These are phyloP conservation scores for Megacollybia marginata DNA, from an alignment of 768 basidiomycete species.

Conservation along the genomic window DNA sequence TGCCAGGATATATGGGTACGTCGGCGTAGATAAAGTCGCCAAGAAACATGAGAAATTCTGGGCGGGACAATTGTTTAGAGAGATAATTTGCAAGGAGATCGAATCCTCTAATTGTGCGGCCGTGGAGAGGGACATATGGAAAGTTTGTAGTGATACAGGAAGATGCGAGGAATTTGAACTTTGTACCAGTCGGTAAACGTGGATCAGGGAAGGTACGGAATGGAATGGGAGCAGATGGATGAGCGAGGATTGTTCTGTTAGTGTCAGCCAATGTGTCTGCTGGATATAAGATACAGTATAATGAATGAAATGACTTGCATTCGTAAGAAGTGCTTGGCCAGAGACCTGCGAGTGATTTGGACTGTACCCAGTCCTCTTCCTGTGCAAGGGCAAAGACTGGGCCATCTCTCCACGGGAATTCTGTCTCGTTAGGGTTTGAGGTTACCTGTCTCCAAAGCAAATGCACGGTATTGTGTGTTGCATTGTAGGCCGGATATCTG, in stretches of 20 bases:
- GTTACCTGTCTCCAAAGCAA: slow-evolving; percentile 40
- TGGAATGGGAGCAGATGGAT: slow-evolving; percentile 39
- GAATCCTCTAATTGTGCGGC: slow-evolving; percentile 52
- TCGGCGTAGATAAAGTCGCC: slow-evolving; percentile 78
- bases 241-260: slow-evolving; percentile 41
- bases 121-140: slow-evolving; percentile 54
- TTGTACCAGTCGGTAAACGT: slow-evolving; percentile 39
- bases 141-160: slow-evolving; percentile 69
- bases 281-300: background rate
- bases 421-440: slow-evolving; percentile 12
- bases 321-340: slow-evolving; percentile 68
- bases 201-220: slow-evolving; percentile 77
- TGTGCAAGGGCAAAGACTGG: slow-evolving; percentile 36
- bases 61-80: slow-evolving; percentile 16
- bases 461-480: slow-evolving; percentile 23
- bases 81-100: slow-evolving; percentile 56
- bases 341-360: slow-evolving; percentile 46
- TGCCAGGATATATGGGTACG: slow-evolving; percentile 56
- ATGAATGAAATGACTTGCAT: slow-evolving; percentile 33
- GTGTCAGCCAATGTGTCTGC: slow-evolving; percentile 34
- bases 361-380: slow-evolving; percentile 52
- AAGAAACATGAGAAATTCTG: slow-evolving; percentile 61
- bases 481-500: slow-evolving; percentile 42
- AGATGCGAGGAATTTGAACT: slow-evolving; percentile 63
- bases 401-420: slow-evolving; percentile 43